Conservation (phyloP, 73 alveolate genomes). For the Blepharisma stoltei region DNA sequence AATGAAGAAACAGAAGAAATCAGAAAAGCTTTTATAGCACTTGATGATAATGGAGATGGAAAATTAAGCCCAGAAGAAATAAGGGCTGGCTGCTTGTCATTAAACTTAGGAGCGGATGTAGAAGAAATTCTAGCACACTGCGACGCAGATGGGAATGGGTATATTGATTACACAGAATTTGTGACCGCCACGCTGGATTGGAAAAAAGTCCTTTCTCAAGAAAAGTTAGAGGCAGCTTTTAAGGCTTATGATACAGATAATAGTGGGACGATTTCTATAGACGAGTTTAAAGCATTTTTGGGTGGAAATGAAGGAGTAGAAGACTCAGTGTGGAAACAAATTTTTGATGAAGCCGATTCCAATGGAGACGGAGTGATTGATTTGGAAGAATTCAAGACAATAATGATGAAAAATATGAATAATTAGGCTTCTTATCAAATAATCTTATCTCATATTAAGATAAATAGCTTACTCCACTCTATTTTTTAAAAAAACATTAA, state of each 20-base stretch:
- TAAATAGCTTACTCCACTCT: no score
- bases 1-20: no score
- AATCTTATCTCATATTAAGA: no score
- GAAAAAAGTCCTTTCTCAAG: conserved; percentile 52
- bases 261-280: conserved; percentile 65
- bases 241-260: conserved; percentile 78
- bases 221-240: conserved; percentile 71
- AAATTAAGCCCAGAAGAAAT: no score
- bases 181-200: conserved; percentile 53
- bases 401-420: conserved; percentile 40
- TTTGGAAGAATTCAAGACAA: conserved; percentile 72
- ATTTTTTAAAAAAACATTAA: no score
- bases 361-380: conserved; percentile 69
- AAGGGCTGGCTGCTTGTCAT: no score
- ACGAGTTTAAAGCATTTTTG: conserved; percentile 57
- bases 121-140: conserved; percentile 36
- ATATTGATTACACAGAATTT: conserved; percentile 56
- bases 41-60: no score
- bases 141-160: conserved; percentile 52
- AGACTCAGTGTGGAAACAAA: conserved; percentile 53
- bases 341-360: conserved; percentile 60
- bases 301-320: conserved; percentile 57
- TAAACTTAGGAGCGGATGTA: conserved; percentile 33
- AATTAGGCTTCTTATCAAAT: no score
- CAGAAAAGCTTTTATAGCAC: no score